Conservation (phyloP, 371 early-diverging fungal genomes). For the Chytridium lagenaria region DNA sequence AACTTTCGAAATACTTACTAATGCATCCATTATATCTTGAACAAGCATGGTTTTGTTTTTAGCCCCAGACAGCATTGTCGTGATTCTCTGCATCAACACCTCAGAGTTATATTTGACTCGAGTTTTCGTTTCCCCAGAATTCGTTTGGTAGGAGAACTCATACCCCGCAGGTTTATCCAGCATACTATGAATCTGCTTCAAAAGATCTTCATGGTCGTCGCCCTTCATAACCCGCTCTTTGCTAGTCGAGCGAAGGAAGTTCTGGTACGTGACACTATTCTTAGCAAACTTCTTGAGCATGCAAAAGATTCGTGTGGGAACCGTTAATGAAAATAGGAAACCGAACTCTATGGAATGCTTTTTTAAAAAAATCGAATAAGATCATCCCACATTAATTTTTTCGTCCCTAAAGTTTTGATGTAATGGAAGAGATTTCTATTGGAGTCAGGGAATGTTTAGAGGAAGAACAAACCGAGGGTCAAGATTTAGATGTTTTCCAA, state of each 20-base stretch:
- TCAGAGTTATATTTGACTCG: conserved; percentile 26
- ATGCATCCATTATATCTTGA: conserved; percentile 40
- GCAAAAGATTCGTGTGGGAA: conserved; percentile 46
- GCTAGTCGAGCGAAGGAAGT: conserved; percentile 11
- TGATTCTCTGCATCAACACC: conserved; percentile 32
- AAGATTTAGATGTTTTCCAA: conserved; percentile 53
- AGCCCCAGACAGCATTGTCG: conserved; percentile 31
- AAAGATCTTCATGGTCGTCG: not conserved
- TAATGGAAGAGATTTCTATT: conserved; percentile 64
- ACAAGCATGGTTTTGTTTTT: conserved; percentile 38
- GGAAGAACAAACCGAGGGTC: conserved; percentile 54
- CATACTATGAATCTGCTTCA: conserved; percentile 25
- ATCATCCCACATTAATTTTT: conserved; percentile 51
- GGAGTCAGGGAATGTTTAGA: not conserved
- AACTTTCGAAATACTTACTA: conserved; percentile 33
- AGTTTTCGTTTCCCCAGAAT: not conserved
- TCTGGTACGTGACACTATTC: conserved; percentile 28
- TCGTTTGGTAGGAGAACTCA: not conserved
- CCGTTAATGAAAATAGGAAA: conserved; percentile 43
- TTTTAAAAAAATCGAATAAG: conserved; percentile 34
- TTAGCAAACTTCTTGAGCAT: conserved; percentile 44
- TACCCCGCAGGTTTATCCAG: conserved; percentile 9
- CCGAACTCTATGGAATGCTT: conserved; percentile 40
- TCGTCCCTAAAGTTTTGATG: conserved; percentile 56
- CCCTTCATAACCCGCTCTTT: not conserved